Evolutionary conservation across 345 rosid species (phyloP).

Genomic region (Hibiscus mutabilis): DNA sequence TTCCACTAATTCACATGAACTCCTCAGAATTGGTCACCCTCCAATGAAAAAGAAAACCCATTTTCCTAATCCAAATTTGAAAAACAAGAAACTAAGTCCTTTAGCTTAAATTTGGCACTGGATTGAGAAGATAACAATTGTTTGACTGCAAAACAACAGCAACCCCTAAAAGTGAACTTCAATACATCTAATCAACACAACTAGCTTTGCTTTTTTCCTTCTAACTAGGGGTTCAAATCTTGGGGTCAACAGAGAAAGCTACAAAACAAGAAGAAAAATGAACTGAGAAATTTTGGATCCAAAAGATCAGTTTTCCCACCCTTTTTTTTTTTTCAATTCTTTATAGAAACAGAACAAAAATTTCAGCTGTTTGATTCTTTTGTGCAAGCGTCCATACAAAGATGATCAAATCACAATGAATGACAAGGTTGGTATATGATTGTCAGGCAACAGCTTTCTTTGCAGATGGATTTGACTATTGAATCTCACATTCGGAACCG

Average conservation of each 20-base stretch:
- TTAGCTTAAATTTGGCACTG: constrained; percentile 8
- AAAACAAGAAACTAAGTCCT: constrained; percentile 16
- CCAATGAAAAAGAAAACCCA: constrained; percentile 2
- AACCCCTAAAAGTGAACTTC: constrained; percentile 10
- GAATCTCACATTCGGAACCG: constrained; percentile 6
- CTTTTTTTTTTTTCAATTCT: not conserved
- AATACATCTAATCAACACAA: constrained; percentile 7
- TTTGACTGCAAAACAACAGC: constrained; percentile 15
- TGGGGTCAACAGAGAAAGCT: constrained; percentile 12
- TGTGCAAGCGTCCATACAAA: constrained; percentile 20
- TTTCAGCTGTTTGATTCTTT: constrained; percentile 10
- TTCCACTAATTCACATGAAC: constrained; percentile 33
- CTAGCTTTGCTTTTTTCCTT: constrained; percentile 18
- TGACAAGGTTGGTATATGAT: not conserved
- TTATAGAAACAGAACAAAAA: not conserved
- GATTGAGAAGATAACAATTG: constrained; percentile 15
- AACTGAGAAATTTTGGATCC: constrained; percentile 24
- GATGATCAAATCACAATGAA: constrained; percentile 18
- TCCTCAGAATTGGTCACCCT: constrained; percentile 9
- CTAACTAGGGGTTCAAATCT: constrained; percentile 17
- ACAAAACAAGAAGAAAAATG: constrained; percentile 11
- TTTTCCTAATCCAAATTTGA: constrained; percentile 10
- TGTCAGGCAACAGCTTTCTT: not conserved
- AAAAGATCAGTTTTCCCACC: not conserved
- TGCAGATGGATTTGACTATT: constrained; percentile 19